Evolutionary conservation across 345 rosid genomes (phyloP).

Genomic region (Tarenaya hassleriana): DNA sequence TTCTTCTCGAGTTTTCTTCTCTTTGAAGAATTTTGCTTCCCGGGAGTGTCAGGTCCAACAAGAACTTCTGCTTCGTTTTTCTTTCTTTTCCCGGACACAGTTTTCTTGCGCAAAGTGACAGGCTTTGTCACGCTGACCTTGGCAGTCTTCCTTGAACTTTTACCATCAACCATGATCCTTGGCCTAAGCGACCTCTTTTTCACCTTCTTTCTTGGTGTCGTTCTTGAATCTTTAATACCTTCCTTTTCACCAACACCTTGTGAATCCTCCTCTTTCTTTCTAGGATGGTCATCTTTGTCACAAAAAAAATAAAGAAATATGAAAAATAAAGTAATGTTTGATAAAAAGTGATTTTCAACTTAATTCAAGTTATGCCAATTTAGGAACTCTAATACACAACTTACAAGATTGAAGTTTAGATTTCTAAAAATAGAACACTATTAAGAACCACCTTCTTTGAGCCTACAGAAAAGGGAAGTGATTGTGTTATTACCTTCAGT

Average conservation of each 20-base stretch:
- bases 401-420: too few species aligned
- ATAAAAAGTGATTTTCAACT: not conserved
- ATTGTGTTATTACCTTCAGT: too few species aligned
- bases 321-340: not conserved
- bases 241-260: not conserved
- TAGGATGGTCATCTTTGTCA: not conserved
- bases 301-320: not conserved
- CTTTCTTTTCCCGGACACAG: slow-evolving; percentile 8
- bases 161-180: slow-evolving; percentile 18
- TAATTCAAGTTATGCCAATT: not conserved
- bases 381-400: too few species aligned
- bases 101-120: slow-evolving; percentile 4
- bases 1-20: slow-evolving; percentile 4
- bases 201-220: not conserved
- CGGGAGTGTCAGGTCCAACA: slow-evolving; percentile 13
- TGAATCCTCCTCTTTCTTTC: not conserved
- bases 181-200: slow-evolving; percentile 15
- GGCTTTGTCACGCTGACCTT: too few species aligned
- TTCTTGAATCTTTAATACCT: not conserved
- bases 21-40: slow-evolving; percentile 11
- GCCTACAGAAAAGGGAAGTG: too few species aligned
- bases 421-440: not conserved
- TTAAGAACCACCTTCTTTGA: not conserved
- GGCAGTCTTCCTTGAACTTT: slow-evolving; percentile 1
- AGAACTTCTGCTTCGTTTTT: slow-evolving; percentile 6